Conservation (phyloP, 2,329 filamentous ascomycete species). For the Metarhizium robertsii region DNA sequence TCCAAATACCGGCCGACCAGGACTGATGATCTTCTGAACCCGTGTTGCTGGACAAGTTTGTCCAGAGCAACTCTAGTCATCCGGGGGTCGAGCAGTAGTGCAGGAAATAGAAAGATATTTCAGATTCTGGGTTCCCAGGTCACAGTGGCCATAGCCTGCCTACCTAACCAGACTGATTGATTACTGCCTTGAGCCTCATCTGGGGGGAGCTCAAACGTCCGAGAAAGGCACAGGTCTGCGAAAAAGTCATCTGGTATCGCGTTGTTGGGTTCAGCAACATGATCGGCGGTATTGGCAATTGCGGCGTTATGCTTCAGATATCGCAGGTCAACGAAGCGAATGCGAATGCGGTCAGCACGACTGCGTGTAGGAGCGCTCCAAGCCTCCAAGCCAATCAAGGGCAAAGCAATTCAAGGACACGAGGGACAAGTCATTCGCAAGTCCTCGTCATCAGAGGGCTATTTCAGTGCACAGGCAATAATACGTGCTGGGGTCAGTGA, state of each 20-base stretch:
- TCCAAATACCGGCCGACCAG: constrained; percentile 27
- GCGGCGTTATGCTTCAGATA: not conserved
- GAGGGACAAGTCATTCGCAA: not conserved
- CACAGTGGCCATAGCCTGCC: constrained; percentile 21
- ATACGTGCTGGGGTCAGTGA: too few species aligned
- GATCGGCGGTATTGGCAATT: not conserved
- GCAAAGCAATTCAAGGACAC: too few species aligned
- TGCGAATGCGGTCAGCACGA: not conserved
- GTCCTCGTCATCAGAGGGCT: not conserved
- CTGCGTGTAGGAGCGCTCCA: not conserved
- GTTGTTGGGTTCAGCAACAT: not conserved
- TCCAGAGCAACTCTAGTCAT: constrained; percentile 23
- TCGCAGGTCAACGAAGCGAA: not conserved
- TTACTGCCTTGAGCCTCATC: constrained; percentile 8
- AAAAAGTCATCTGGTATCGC: not conserved
- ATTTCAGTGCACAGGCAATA: too few species aligned
- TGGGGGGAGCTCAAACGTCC: constrained; percentile 13
- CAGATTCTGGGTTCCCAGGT: constrained; percentile 16
- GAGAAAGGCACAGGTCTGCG: constrained; percentile 13
- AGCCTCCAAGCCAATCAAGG: too few species aligned
- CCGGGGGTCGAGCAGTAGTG: constrained; percentile 19
- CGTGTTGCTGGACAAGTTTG: constrained; percentile 18
- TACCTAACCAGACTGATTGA: constrained; percentile 5
- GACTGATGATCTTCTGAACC: constrained; percentile 23
- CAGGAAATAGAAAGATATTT: constrained; percentile 20